Base-by-base conservation (phyloP, 768 basidiomycete genomes). In the Mycena amicta region DNA sequence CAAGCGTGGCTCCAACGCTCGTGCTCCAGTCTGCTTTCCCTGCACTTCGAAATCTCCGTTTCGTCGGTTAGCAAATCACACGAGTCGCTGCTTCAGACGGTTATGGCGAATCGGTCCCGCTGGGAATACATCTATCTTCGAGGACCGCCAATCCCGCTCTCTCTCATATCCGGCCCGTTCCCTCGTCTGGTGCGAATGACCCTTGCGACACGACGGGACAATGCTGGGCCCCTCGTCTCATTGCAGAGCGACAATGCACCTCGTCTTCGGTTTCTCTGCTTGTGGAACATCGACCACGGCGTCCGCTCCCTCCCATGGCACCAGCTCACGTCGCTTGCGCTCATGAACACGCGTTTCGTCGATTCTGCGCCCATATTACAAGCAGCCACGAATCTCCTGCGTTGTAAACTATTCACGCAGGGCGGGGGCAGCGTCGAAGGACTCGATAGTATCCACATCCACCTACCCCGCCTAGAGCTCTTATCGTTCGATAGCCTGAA, bases 301-400 rank as follows among this genome's bases (percentile, higher is more conserved):
- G 15, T 8, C 43, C 8, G 8, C 43, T 45, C 43, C 43, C 8
- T 45, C 8, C 33, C 33, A 8, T 37, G 8, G 8, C 33, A 18
- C 33, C 33, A 37, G 33, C 33, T 37, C 11, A 37, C 18, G 11
- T 8, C 33, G 11, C 18, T 37, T 70, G 71, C 22, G 67, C 70
- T 30, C 50, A n/a, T 28, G 15, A 8, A 37, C 33, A 18, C 18
- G 11, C 18, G 11, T 37, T 37, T 37, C 18, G 33, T 37, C 11
- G 22, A 45, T 15, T 13, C 15, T 8, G 22, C 22, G 8, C 22
- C 43, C 13, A 23, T 45, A 5, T 23, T 45, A n/a, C 15, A 6
- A 8, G 12, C 22, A n/a, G 43, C 43, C 13, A 23, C 22, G 8
- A 45, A 45, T 23, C 43, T 45, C 5, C 43, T 13, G 8, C 22